These are phyloP conservation scores for Colletotrichum sansevieriae DNA, from an alignment of 2,329 filamentous ascomycete species.

Conservation along the genomic window DNA sequence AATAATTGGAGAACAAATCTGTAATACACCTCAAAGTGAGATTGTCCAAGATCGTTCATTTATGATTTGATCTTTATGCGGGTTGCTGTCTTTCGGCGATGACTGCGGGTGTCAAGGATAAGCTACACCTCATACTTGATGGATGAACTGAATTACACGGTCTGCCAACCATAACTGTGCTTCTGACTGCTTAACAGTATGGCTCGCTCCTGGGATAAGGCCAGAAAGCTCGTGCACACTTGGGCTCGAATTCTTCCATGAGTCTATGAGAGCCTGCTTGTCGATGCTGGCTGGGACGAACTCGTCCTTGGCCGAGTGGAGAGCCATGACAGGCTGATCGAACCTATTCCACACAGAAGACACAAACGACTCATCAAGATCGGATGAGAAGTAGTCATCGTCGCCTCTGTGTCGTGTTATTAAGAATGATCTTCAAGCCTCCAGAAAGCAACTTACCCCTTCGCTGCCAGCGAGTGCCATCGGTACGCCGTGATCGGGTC, in stretches of 20 bases:
- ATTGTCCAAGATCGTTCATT: too few relatives aligned
- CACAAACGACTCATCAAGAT: conserved; percentile 71
- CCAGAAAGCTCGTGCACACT: conserved; percentile 65
- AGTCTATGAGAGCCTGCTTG: conserved; percentile 67
- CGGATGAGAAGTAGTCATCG: conserved; percentile 91
- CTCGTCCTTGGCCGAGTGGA: conserved; percentile 77
- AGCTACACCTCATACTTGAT: conserved; percentile 27
- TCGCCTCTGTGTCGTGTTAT: conserved; percentile 65
- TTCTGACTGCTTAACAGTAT: conserved; percentile 61
- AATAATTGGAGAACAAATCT: too few relatives aligned
- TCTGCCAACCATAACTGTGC: conserved; percentile 64
- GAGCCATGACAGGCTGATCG: conserved; percentile 70
- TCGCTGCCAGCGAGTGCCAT: conserved; percentile 62
- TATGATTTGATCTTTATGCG: too few relatives aligned
- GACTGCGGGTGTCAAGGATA: not conserved
- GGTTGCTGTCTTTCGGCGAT: not conserved
- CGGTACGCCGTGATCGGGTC: conserved; percentile 66
- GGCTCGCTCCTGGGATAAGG: conserved; percentile 65
- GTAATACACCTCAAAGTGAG: too few relatives aligned
- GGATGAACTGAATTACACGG: conserved; percentile 62
- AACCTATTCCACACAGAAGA: conserved; percentile 75
- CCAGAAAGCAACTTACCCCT: conserved; percentile 59
- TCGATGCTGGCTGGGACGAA: conserved; percentile 71
- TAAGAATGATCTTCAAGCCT: not conserved
- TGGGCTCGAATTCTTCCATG: conserved; percentile 64